phyloP scores from a whole-genome alignment of 2,329 filamentous ascomycete genomes.

The Fusarium pininemorale region DNA sequence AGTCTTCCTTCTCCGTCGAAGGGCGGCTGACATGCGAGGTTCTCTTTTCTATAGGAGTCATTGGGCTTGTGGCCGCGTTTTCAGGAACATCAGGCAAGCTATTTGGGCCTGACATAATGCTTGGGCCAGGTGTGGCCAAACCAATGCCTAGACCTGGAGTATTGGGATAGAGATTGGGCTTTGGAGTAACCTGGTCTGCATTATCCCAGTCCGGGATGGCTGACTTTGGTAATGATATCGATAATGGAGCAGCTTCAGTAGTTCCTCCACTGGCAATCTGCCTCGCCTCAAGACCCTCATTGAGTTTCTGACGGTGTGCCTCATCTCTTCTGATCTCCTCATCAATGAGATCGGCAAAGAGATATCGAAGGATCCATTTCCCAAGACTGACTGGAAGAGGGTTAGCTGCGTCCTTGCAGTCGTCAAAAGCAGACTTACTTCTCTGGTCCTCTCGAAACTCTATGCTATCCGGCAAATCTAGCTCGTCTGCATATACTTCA shows the following conservation, averaged over 20 bases:
- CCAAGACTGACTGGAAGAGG: constrained; percentile 82
- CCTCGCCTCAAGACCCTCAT: constrained; percentile 69
- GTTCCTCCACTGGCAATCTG: constrained; percentile 52
- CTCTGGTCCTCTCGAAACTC: constrained; percentile 93
- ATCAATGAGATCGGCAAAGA: constrained; percentile 89
- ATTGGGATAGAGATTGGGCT: constrained; percentile 71
- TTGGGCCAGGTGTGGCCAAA: constrained; percentile 71
- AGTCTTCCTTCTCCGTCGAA: constrained; percentile 76
- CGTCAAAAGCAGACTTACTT: constrained; percentile 65
- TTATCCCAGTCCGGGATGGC: constrained; percentile 49
- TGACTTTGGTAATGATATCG: constrained; percentile 60
- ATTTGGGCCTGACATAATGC: constrained; percentile 36
- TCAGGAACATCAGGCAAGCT: constrained; percentile 60
- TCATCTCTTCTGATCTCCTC: constrained; percentile 89
- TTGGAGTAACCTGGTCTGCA: constrained; percentile 64
- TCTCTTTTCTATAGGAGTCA: constrained; percentile 63
- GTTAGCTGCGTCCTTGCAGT: constrained; percentile 36
- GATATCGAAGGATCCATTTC: constrained; percentile 93
- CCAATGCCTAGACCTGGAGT: constrained; percentile 84
- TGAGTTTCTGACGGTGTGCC: constrained; percentile 72
- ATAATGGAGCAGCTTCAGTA: constrained; percentile 66
- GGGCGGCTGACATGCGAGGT: constrained; percentile 65
- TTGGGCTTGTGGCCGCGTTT: constrained; percentile 53
- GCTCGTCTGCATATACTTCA: constrained; percentile 94
- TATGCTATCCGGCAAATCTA: constrained; percentile 75